phyloP scores from a whole-genome alignment of 1,139 yeast species.

The Saccharomyces hybrid region DNA sequence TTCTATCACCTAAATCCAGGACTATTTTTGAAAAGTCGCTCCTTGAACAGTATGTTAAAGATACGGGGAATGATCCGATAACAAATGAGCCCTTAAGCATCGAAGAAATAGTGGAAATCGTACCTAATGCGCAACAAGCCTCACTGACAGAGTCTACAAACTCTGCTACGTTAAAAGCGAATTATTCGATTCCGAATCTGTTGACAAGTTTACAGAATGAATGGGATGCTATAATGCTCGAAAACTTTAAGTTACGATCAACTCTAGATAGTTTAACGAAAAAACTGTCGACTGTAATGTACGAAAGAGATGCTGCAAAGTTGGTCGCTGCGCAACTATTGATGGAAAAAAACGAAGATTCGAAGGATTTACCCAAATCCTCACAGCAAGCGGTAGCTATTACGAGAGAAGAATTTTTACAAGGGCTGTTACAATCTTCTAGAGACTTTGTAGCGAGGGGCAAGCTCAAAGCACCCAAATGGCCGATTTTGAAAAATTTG shows the following conservation, averaged over 20 bases:
- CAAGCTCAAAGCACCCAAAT: not conserved
- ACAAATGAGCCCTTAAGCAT: constrained; percentile 50
- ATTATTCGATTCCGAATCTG: constrained; percentile 65
- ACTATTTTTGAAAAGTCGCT: constrained; percentile 61
- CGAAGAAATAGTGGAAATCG: constrained; percentile 53
- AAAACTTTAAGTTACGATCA: constrained; percentile 67
- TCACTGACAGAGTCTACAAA: constrained; percentile 18
- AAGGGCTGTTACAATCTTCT: not conserved
- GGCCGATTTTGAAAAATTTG: not conserved
- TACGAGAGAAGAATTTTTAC: constrained; percentile 1
- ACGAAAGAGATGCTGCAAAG: constrained; percentile 85
- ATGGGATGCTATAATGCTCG: constrained; percentile 85
- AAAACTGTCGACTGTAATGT: constrained; percentile 69
- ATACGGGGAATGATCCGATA: constrained; percentile 72
- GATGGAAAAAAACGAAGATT: constrained; percentile 68
- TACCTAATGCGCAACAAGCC: constrained; percentile 29
- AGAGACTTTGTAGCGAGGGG: constrained; percentile 3
- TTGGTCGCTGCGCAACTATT: constrained; percentile 72
- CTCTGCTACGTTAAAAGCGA: constrained; percentile 35
- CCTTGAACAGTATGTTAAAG: constrained; percentile 53
- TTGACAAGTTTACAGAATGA: constrained; percentile 73
- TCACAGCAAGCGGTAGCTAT: constrained; percentile 21
- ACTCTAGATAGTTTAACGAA: constrained; percentile 60
- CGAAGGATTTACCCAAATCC: constrained; percentile 35
- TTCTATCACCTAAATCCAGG: constrained; percentile 67